Conservation (phyloP, 441 rosid species). For the Euphorbia schlechtendalii region DNA sequence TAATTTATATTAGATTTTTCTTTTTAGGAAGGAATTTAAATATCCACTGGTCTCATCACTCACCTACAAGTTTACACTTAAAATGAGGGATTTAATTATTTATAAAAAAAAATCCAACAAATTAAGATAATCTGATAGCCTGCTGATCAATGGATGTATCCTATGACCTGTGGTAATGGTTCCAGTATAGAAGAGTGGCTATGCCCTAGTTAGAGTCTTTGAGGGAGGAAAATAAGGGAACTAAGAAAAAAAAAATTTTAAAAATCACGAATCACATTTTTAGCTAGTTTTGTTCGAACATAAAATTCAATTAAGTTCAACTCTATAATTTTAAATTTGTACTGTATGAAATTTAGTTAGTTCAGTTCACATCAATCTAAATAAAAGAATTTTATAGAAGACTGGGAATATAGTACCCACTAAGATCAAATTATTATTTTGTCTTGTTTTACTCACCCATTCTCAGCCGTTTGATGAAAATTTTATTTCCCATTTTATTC, state of each 20-base stretch:
- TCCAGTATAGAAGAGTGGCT: neutral
- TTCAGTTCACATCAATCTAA: no score
- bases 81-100: constrained; percentile 19
- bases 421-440: constrained; percentile 16
- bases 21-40: constrained; percentile 5
- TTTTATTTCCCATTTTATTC: neutral
- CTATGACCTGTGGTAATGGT: constrained; percentile 16
- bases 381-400: no score
- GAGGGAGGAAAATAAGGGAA: neutral
- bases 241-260: neutral
- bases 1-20: neutral
- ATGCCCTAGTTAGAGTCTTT: neutral
- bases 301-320: neutral
- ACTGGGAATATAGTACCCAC: no score
- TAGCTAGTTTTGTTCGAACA: no score
- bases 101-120: neutral
- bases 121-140: neutral
- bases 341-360: no score
- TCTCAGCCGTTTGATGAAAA: constrained; percentile 4
- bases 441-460: neutral
- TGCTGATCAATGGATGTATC: constrained; percentile 17
- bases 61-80: constrained; percentile 6
- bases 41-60: constrained; percentile 8
- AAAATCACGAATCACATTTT: no score
- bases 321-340: no score